Evolutionary conservation across 2,329 filamentous ascomycete species (phyloP).

Genomic region (Penicillium sp.): DNA sequence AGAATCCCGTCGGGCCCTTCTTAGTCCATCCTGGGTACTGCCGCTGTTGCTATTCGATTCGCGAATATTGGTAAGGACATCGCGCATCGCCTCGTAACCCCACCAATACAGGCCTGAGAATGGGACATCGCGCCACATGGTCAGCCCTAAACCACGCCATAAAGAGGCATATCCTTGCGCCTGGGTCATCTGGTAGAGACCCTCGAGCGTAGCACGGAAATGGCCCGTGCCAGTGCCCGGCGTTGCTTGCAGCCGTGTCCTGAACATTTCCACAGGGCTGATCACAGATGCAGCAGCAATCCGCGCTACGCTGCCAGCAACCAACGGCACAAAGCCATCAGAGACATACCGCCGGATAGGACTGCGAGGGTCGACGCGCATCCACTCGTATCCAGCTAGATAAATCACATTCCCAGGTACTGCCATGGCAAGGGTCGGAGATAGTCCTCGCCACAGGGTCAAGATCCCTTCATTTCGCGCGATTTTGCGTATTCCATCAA

Average conservation of each 20-base stretch:
- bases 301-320: conserved; percentile 74
- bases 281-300: conserved; percentile 77
- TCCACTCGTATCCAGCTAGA: conserved; percentile 95
- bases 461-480: conserved; percentile 83
- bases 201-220: conserved; percentile 72
- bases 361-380: conserved; percentile 69
- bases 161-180: conserved; percentile 73
- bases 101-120: conserved; percentile 98
- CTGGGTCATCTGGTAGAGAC: conserved; percentile 74
- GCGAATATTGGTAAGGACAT: conserved; percentile 65
- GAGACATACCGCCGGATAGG: conserved; percentile 63
- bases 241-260: conserved; percentile 84
- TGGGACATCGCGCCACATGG: conserved; percentile 93
- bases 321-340: conserved; percentile 72
- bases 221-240: conserved; percentile 58
- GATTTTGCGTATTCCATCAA: conserved; percentile 91
- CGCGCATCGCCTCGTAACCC: conserved; percentile 85
- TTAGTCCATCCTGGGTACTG: conserved; percentile 31
- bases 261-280: conserved; percentile 88
- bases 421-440: conserved; percentile 91
- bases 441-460: conserved; percentile 87
- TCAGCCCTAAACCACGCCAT: conserved; percentile 86
- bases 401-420: conserved; percentile 97
- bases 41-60: conserved; percentile 21
- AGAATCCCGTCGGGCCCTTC: neutral